Percentiles rank a stretch among this genome's conserved stretches.
Conservation (phyloP, 139 green algal species). For the Parachlorella kessleri region DNA sequence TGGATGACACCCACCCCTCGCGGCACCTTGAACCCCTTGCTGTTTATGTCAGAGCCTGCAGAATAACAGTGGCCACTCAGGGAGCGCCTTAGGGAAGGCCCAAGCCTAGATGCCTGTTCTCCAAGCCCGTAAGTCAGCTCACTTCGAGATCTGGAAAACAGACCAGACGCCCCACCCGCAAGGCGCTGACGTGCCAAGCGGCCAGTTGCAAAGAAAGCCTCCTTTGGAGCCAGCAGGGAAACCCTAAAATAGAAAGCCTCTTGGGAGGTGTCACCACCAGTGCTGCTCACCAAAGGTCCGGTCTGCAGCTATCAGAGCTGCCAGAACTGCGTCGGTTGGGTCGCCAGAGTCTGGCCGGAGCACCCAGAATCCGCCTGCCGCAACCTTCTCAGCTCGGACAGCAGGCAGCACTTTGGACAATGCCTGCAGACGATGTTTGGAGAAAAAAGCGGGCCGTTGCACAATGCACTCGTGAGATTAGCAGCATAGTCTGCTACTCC, state of each 20-base stretch:
- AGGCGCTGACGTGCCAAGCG: no score
- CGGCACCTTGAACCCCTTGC: constrained; percentile 80
- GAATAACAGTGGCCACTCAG: not conserved
- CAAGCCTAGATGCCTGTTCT: no score
- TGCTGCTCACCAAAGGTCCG: constrained; percentile 41
- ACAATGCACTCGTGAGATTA: no score
- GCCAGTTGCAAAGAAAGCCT: no score
- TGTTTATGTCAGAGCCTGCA: constrained; percentile 61
- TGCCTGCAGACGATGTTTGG: constrained; percentile 45
- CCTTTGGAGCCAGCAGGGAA: no score
- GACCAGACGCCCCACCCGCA: no score
- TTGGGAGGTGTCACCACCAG: no score
- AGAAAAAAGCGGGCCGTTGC: not conserved
- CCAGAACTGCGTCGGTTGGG: constrained; percentile 77
- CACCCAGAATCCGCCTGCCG: constrained; percentile 80
- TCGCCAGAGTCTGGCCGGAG: constrained; percentile 89
- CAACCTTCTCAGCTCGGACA: constrained; percentile 66
- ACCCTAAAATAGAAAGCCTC: no score
- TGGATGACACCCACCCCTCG: constrained; percentile 84
- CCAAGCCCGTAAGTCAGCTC: no score
- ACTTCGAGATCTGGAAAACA: no score
- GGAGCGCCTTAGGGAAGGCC: no score
- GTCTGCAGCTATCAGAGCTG: constrained; percentile 60
- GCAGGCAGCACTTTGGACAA: constrained; percentile 77
- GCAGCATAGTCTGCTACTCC: no score